Percentiles rank a stretch among this genome's conserved stretches.
Evolutionary conservation across 2,329 filamentous ascomycete species (phyloP).

Genomic region (Cytospora piceae): DNA sequence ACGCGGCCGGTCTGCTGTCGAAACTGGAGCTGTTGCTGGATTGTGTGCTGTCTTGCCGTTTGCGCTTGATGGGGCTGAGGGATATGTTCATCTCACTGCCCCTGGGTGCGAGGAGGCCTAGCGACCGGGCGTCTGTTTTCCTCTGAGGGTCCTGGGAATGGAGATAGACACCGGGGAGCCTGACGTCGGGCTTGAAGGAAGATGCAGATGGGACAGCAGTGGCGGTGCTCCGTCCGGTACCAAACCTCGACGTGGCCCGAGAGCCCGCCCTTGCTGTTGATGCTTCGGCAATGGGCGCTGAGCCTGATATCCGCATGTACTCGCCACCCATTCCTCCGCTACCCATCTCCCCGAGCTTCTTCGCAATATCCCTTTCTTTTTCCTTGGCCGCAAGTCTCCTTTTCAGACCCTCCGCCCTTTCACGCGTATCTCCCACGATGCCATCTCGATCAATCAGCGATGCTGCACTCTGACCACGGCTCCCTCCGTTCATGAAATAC

Average conservation of each 20-base stretch:
- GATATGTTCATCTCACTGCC: conserved; percentile 52
- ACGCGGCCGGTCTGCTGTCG: conserved; percentile 10
- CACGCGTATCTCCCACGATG: conserved; percentile 54
- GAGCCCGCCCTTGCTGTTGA: conserved; percentile 20
- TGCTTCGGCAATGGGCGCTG: conserved; percentile 2
- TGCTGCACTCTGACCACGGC: conserved; percentile 54
- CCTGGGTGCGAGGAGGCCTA: conserved; percentile 47
- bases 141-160: conserved; percentile 33
- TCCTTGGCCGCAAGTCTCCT: conserved; percentile 68
- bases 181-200: conserved; percentile 28
- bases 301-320: conserved; percentile 60
- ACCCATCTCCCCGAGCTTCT: conserved; percentile 66
- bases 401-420: conserved; percentile 68
- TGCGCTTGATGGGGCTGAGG: conserved; percentile 64
- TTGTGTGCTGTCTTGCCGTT: conserved; percentile 57
- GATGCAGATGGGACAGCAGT: conserved; percentile 27
- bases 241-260: conserved; percentile 28
- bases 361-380: conserved; percentile 73
- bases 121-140: conserved; percentile 48
- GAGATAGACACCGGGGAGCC: conserved; percentile 25
- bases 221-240: conserved; percentile 8
- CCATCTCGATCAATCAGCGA: conserved; percentile 67
- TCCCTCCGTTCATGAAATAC: conserved; percentile 53
- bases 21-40: conserved; percentile 37
- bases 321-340: conserved; percentile 66